A percentile compares a stretch with the other conserved stretches of the same genome.
These are phyloP conservation scores for Fusarium miscanthi DNA, from an alignment of 2,329 filamentous ascomycete genomes.

Conservation along the genomic window DNA sequence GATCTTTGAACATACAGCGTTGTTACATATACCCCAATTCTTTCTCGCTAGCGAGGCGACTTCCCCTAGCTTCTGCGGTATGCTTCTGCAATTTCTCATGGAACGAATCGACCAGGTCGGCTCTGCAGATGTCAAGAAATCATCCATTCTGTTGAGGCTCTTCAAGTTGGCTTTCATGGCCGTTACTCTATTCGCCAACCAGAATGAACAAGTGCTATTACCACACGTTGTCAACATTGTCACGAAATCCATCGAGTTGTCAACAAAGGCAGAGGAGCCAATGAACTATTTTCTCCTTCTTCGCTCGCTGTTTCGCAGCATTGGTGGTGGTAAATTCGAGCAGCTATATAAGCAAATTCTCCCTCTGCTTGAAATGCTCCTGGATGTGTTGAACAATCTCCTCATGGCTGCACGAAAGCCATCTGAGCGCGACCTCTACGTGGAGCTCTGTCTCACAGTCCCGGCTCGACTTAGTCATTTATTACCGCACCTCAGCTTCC, in stretches of 20 bases:
- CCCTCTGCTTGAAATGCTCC: constrained; percentile 93
- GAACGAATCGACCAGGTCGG: constrained; percentile 95
- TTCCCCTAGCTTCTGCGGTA: constrained; percentile 95
- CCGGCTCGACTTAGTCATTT: constrained; percentile 94
- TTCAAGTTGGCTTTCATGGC: constrained; percentile 99
- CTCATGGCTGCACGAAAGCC: constrained; percentile 91
- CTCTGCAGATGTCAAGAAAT: constrained; percentile 89
- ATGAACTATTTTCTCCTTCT: constrained; percentile 99
- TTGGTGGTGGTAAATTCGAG: constrained; percentile 96
- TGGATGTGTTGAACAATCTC: constrained; percentile 96
- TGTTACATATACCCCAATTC: constrained; percentile 96
- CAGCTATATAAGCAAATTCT: constrained; percentile 98
- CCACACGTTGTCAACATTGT: constrained; percentile 98
- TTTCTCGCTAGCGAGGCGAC: constrained; percentile 99
- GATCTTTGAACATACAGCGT: constrained; percentile 94
- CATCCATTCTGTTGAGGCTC: constrained; percentile 89
- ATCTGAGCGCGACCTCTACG: constrained; percentile 92
- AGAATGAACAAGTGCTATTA: constrained; percentile 95
- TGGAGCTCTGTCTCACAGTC: constrained; percentile 95
- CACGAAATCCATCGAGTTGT: constrained; percentile 95
- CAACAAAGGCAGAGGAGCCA: constrained; percentile 93
- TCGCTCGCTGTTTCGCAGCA: constrained; percentile 92
- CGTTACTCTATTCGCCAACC: constrained; percentile 91
- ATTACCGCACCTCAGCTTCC: constrained; percentile 91
- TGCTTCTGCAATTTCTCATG: constrained; percentile 98